Evolutionary conservation across 2,329 filamentous ascomycete species (phyloP).

Genomic region (Ascocoryne sarcoides): DNA sequence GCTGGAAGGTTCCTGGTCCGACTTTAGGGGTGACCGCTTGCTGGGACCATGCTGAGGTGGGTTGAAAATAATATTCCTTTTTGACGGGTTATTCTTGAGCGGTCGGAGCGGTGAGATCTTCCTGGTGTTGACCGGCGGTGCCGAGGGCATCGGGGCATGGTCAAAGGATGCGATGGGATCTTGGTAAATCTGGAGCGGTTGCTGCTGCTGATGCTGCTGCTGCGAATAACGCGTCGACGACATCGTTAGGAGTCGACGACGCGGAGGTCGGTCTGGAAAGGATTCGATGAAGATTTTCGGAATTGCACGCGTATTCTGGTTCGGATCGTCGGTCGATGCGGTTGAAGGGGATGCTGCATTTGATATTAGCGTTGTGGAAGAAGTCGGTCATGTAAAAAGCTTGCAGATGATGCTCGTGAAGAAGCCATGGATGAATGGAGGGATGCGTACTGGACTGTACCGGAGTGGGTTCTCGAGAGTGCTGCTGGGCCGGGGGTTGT

Average conservation of each 20-base stretch:
- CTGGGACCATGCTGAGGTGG: conserved; percentile 43
- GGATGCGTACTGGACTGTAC: conserved; percentile 21
- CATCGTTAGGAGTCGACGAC: conserved; percentile 28
- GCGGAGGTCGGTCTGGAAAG: neutral
- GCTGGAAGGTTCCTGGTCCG: conserved; percentile 42
- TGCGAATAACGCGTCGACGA: conserved; percentile 44
- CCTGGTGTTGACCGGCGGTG: conserved; percentile 17
- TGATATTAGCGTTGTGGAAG: conserved; percentile 15
- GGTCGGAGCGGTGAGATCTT: conserved; percentile 33
- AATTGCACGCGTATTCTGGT: conserved; percentile 37
- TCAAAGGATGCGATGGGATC: conserved; percentile 40
- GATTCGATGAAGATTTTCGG: conserved; percentile 1
- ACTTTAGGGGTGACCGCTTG: conserved; percentile 63
- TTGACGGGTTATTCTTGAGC: conserved; percentile 32
- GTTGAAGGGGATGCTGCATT: conserved; percentile 13
- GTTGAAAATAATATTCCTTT: conserved; percentile 58
- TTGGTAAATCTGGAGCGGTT: conserved; percentile 49
- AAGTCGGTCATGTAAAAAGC: conserved; percentile 10
- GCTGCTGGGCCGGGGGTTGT: conserved; percentile 23
- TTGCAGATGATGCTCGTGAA: conserved; percentile 13
- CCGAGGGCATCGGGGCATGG: conserved; percentile 26
- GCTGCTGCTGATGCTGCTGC: conserved; percentile 41
- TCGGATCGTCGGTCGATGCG: conserved; percentile 56
- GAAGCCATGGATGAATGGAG: conserved; percentile 8
- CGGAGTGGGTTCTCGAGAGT: conserved; percentile 17